These are phyloP conservation scores for Aspergillus sp. DNA, from an alignment of 2,329 filamentous ascomycete genomes.

Conservation along the genomic window DNA sequence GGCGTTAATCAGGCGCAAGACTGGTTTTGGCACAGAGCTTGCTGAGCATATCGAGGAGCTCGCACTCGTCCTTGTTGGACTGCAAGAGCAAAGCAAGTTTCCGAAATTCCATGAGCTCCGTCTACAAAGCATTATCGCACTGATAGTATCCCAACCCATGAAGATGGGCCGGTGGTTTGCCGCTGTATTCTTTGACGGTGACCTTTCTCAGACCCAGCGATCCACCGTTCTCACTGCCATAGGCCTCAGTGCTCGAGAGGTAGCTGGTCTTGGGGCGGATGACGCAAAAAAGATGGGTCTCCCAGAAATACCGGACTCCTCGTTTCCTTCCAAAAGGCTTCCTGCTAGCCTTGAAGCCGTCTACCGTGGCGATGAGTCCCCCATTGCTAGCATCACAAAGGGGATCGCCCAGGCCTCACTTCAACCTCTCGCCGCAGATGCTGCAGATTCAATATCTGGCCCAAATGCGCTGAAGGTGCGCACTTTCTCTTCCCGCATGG, in stretches of 20 bases:
- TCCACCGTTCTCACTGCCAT: conserved; percentile 78
- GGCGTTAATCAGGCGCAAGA: conserved; percentile 80
- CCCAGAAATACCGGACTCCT: conserved; percentile 34
- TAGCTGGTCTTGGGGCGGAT: conserved; percentile 71
- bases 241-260: conserved; percentile 77
- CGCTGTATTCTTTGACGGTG: conserved; percentile 83
- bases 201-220: conserved; percentile 84
- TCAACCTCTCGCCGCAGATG: conserved; percentile 74
- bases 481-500: conserved; percentile 79
- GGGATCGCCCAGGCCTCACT: conserved; percentile 72
- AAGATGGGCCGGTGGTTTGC: conserved; percentile 82
- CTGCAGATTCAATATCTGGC: conserved; percentile 75
- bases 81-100: conserved; percentile 83
- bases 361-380: conserved; percentile 57
- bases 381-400: conserved; percentile 67
- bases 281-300: conserved; percentile 44
- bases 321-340: conserved; percentile 80
- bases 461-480: conserved; percentile 85
- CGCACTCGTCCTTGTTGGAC: conserved; percentile 70
- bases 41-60: conserved; percentile 80
- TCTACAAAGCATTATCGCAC: conserved; percentile 76
- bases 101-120: conserved; percentile 73
- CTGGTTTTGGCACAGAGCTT: conserved; percentile 84
- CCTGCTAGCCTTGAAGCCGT: conserved; percentile 71
- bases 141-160: conserved; percentile 73